Percentiles rank a stretch among this genome's conserved stretches.
Conservation (phyloP, 1,284 basidiomycete genomes). For the Wolfiporia cocos region DNA sequence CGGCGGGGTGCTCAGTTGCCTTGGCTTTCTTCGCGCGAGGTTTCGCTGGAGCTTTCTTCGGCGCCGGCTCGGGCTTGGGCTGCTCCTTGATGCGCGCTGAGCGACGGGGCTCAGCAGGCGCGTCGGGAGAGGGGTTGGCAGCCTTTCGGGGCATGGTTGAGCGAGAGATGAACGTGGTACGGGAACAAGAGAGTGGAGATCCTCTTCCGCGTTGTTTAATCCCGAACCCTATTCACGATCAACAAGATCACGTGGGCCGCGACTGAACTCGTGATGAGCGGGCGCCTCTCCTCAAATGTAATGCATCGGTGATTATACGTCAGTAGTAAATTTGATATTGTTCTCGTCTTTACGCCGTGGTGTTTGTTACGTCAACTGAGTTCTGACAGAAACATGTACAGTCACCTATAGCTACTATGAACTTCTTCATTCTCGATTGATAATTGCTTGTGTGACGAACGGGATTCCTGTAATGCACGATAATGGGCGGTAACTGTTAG, state of each 20-base stretch:
- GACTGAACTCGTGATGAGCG: too few relatives aligned
- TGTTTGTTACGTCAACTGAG: too few relatives aligned
- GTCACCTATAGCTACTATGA: too few relatives aligned
- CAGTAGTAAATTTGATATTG: too few relatives aligned
- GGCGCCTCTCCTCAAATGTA: too few relatives aligned
- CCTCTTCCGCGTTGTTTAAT: conserved; percentile 12
- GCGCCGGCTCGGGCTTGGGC: conserved; percentile 44
- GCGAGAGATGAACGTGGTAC: conserved; percentile 10
- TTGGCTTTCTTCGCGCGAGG: conserved; percentile 51
- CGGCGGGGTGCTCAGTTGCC: conserved; percentile 18
- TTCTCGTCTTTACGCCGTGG: too few relatives aligned
- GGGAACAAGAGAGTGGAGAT: conserved; percentile 14
- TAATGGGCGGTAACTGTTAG: too few relatives aligned
- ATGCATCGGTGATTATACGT: too few relatives aligned
- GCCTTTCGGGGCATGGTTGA: conserved; percentile 65
- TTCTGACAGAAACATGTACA: too few relatives aligned
- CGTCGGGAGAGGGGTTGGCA: conserved; percentile 32
- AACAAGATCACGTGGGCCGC: conserved; percentile 24
- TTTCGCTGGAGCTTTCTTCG: conserved; percentile 57
- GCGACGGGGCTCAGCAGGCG: conserved; percentile 53
- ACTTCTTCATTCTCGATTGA: too few relatives aligned
- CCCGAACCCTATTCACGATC: conserved; percentile 26
- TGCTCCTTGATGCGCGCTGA: conserved; percentile 68
- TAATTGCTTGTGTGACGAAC: too few relatives aligned
- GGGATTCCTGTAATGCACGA: too few relatives aligned